A percentile compares a stretch with the other conserved stretches of the same genome.
Evolutionary conservation across 805 yeast genomes (phyloP).

Genomic region (Kodamaea nitidulidarum): DNA sequence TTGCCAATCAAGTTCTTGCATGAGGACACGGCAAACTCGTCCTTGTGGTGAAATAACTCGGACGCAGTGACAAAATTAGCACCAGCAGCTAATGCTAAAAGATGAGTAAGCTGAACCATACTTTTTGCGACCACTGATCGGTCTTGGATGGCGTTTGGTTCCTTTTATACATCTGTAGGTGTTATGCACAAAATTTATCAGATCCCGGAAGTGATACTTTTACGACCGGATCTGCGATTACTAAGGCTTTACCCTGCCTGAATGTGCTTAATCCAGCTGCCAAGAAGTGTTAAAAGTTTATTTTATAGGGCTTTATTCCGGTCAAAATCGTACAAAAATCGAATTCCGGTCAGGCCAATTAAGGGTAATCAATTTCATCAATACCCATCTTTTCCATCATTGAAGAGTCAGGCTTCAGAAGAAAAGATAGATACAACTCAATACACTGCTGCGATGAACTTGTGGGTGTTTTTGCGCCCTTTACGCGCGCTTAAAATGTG

Average conservation of each 20-base stretch:
- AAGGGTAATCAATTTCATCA: conserved; percentile 5
- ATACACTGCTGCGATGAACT: no score
- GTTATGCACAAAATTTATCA: conserved; percentile 5
- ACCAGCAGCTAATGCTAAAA: conserved; percentile 6
- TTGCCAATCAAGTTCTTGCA: conserved; percentile 24
- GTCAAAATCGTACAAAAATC: background rate
- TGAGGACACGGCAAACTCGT: conserved; percentile 23
- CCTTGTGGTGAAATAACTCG: conserved; percentile 19
- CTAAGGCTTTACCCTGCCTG: no score
- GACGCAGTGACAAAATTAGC: conserved; percentile 10
- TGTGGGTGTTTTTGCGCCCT: no score
- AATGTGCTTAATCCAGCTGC: no score
- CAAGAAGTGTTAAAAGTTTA: background rate
- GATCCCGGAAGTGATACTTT: conserved; percentile 7
- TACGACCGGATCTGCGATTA: background rate
- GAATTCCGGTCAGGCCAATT: background rate
- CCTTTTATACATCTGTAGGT: background rate
- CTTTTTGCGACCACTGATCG: background rate
- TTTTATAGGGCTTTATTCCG: background rate
- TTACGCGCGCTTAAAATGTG: no score
- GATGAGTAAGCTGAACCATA: conserved; percentile 6
- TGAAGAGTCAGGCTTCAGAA: no score
- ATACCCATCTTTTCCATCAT: no score
- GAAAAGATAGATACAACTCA: no score
- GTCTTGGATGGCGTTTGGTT: background rate